phyloP scores from a whole-genome alignment of 2,329 filamentous ascomycete species.

The Pseudogymnoascus sp. region DNA sequence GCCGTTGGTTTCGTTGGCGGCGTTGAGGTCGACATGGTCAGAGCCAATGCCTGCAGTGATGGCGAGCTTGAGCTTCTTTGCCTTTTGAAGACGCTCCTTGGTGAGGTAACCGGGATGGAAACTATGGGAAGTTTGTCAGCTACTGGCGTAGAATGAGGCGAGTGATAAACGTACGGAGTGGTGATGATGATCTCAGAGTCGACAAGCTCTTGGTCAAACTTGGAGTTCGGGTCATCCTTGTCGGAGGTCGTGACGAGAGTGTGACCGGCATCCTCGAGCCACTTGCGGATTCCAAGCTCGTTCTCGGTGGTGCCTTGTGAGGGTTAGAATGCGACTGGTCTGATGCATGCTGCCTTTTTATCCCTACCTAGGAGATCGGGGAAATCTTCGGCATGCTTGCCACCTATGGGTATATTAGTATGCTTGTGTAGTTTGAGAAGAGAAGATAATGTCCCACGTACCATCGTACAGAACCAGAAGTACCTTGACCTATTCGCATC shows the following conservation, averaged over 20 bases:
- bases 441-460: slow-evolving; percentile 34
- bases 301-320: slow-evolving; percentile 89
- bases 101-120: slow-evolving; percentile 99
- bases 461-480: slow-evolving; percentile 88
- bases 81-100: slow-evolving; percentile 89
- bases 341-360: not conserved
- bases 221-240: slow-evolving; percentile 91
- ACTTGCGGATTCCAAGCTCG: slow-evolving; percentile 93
- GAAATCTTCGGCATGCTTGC: slow-evolving; percentile 75
- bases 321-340: not conserved
- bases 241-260: slow-evolving; percentile 94
- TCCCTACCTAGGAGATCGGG: slow-evolving; percentile 50
- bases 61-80: slow-evolving; percentile 97
- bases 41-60: slow-evolving; percentile 96
- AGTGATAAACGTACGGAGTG: slow-evolving; percentile 60
- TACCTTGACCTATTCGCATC: slow-evolving; percentile 70
- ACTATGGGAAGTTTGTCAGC: slow-evolving; percentile 36
- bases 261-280: slow-evolving; percentile 96
- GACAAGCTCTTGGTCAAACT: slow-evolving; percentile 89
- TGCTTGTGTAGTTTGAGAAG: slow-evolving; percentile 6
- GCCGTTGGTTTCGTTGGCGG: slow-evolving; percentile 96
- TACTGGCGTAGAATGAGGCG: not conserved
- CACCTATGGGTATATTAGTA: slow-evolving; percentile 42
- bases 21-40: slow-evolving; percentile 94
- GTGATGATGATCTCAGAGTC: slow-evolving; percentile 99